Percentiles rank a stretch among this genome's conserved stretches.
Evolutionary conservation across 1,284 basidiomycete species (phyloP).

Genomic region (Veloboletus limbatus): DNA sequence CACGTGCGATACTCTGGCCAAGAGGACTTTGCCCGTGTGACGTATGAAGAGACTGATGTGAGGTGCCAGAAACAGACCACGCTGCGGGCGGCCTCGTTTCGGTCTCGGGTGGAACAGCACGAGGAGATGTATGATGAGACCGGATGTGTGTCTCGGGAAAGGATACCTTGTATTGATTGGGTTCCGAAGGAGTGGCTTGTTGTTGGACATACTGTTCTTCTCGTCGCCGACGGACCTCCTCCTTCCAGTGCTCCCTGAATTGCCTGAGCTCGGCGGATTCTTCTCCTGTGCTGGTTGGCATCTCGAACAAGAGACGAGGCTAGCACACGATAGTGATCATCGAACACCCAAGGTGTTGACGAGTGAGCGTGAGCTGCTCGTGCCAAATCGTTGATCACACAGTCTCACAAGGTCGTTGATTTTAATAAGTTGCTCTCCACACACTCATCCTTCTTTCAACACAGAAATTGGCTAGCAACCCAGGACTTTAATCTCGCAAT

Average conservation of each 20-base stretch:
- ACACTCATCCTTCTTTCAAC: too few species aligned
- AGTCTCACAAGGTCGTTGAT: too few species aligned
- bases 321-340: conserved; percentile 2
- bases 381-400: too few species aligned
- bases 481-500: conserved; percentile 18
- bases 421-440: too few species aligned
- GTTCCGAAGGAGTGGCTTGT: not conserved
- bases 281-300: conserved; percentile 6
- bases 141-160: conserved; percentile 1
- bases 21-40: conserved; percentile 26
- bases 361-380: too few species aligned
- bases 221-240: conserved; percentile 55
- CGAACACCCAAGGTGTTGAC: too few species aligned
- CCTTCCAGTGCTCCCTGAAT: conserved; percentile 75
- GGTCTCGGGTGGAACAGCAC: not conserved
- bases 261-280: conserved; percentile 55
- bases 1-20: conserved; percentile 40
- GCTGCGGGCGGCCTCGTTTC: not conserved
- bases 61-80: conserved; percentile 6
- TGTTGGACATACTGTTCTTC: conserved; percentile 23
- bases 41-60: conserved; percentile 6
- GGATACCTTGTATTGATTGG: not conserved
- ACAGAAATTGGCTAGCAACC: conserved; percentile 3
- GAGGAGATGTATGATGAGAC: not conserved
- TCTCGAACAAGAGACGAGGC: not conserved